Evolutionary conservation across 768 basidiomycete species (phyloP).

Genomic region (Pleurotus eryngii): DNA sequence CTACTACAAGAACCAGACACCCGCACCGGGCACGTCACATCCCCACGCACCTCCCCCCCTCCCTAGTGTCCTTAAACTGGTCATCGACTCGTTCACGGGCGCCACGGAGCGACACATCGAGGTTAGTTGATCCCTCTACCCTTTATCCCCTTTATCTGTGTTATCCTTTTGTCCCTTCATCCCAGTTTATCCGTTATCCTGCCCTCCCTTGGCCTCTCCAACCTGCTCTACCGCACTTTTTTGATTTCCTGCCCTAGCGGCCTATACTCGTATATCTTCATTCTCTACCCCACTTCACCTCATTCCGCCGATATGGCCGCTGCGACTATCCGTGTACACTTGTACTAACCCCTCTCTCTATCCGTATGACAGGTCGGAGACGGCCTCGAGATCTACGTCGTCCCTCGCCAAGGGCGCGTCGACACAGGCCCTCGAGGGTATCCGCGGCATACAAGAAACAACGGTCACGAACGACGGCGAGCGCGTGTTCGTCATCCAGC

Average conservation of each 20-base stretch:
- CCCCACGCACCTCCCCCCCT: conserved; percentile 85
- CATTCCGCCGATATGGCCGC: neutral
- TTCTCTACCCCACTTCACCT: neutral
- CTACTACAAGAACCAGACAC: conserved; percentile 94
- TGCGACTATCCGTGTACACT: too few relatives aligned
- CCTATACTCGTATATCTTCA: too few relatives aligned
- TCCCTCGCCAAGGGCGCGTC: conserved; percentile 68
- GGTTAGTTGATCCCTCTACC: conserved; percentile 38
- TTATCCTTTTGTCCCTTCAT: neutral
- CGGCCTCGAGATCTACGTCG: conserved; percentile 88
- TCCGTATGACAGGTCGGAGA: conserved; percentile 73
- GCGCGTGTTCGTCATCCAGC: conserved; percentile 70
- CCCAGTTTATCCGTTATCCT: neutral
- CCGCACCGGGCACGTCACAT: conserved; percentile 68
- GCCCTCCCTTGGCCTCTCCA: neutral
- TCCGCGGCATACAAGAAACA: conserved; percentile 62
- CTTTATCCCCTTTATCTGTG: too few relatives aligned
- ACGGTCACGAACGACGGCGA: conserved; percentile 61
- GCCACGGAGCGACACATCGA: conserved; percentile 99
- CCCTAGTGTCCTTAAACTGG: conserved; percentile 73
- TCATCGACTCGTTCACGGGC: conserved; percentile 94
- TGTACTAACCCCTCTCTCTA: neutral
- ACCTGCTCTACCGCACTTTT: neutral
- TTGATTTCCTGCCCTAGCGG: neutral
- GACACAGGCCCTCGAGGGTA: conserved; percentile 52